Evolutionary conservation across 2,329 filamentous ascomycete genomes (phyloP).

Genomic region (Grosmannia clavigera): DNA sequence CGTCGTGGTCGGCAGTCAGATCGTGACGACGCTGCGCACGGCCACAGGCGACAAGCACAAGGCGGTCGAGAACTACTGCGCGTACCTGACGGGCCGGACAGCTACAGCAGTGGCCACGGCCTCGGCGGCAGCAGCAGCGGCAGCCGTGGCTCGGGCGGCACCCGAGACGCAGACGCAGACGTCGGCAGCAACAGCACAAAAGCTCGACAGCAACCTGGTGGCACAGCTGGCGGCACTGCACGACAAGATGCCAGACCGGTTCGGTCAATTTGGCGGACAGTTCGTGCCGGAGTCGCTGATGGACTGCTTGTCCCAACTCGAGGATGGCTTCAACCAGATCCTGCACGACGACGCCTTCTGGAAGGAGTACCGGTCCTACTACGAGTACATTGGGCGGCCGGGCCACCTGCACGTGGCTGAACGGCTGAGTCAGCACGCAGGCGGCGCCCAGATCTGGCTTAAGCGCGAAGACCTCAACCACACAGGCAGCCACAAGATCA

Average conservation of each 20-base stretch:
- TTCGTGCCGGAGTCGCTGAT: slow-evolving; percentile 96
- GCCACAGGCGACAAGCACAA: slow-evolving; percentile 43
- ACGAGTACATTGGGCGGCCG: slow-evolving; percentile 92
- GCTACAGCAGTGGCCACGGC: slow-evolving; percentile 28
- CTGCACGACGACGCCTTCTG: slow-evolving; percentile 85
- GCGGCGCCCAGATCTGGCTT: slow-evolving; percentile 91
- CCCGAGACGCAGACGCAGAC: slow-evolving; percentile 45
- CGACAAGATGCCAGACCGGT: slow-evolving; percentile 67
- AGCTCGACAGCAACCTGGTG: slow-evolving; percentile 48
- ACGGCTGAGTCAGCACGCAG: slow-evolving; percentile 75
- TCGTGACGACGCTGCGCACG: slow-evolving; percentile 67
- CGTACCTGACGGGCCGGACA: slow-evolving; percentile 46
- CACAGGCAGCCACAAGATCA: slow-evolving; percentile 98
- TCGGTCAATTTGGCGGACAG: slow-evolving; percentile 92
- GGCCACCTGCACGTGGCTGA: slow-evolving; percentile 84
- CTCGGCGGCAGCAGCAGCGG: slow-evolving; percentile 22
- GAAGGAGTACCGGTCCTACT: slow-evolving; percentile 93
- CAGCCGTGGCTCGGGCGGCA: slow-evolving; percentile 48
- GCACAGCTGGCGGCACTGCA: slow-evolving; percentile 79
- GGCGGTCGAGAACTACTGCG: slow-evolving; percentile 77
- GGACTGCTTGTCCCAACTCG: slow-evolving; percentile 86
- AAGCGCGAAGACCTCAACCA: slow-evolving; percentile 98
- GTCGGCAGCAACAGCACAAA: slow-evolving; percentile 37
- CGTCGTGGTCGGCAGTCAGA: slow-evolving; percentile 93
- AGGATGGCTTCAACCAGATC: slow-evolving; percentile 80